Conservation (phyloP, 306 rosid species). For the Malus asiatica region DNA sequence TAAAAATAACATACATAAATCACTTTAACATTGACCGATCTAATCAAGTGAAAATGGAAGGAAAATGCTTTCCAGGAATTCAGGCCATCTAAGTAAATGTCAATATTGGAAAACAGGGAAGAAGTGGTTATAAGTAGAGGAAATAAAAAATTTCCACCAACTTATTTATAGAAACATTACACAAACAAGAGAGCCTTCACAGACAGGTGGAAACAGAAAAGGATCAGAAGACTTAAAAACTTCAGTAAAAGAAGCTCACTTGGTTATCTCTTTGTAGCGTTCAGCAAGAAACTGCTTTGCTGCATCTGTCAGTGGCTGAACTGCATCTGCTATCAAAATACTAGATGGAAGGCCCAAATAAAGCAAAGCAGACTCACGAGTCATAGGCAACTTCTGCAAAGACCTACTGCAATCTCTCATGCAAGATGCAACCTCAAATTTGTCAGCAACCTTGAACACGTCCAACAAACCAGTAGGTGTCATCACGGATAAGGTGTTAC, state of each 20-base stretch:
- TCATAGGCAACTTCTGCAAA: slow-evolving; percentile 37
- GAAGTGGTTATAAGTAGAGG: not conserved
- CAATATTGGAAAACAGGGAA: not conserved
- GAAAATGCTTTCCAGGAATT: not conserved
- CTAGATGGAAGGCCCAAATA: slow-evolving; percentile 47
- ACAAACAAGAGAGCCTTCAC: not conserved
- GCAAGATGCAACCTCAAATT: slow-evolving; percentile 47
- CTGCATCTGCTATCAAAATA: slow-evolving; percentile 37
- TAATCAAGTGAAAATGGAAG: not conserved
- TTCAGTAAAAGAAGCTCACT: slow-evolving; percentile 21
- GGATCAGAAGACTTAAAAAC: not conserved
- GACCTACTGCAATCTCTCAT: slow-evolving; percentile 37
- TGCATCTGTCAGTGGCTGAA: slow-evolving; percentile 41
- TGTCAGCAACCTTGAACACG: slow-evolving; percentile 49
- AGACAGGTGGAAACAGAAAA: not conserved
- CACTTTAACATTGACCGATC: not conserved
- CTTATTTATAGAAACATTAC: not conserved
- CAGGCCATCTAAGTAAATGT: not conserved
- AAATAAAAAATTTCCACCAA: not conserved
- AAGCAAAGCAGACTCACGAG: slow-evolving; percentile 38
- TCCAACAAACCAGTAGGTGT: slow-evolving; percentile 35
- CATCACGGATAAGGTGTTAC: slow-evolving; percentile 24
- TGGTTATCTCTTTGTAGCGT: slow-evolving; percentile 34
- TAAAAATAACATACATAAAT: not conserved
- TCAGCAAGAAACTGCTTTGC: slow-evolving; percentile 41